A percentile compares a stretch with the other conserved stretches of the same genome.
Evolutionary conservation across 345 rosid species (phyloP).

Genomic region (Hypericum androsaemum): DNA sequence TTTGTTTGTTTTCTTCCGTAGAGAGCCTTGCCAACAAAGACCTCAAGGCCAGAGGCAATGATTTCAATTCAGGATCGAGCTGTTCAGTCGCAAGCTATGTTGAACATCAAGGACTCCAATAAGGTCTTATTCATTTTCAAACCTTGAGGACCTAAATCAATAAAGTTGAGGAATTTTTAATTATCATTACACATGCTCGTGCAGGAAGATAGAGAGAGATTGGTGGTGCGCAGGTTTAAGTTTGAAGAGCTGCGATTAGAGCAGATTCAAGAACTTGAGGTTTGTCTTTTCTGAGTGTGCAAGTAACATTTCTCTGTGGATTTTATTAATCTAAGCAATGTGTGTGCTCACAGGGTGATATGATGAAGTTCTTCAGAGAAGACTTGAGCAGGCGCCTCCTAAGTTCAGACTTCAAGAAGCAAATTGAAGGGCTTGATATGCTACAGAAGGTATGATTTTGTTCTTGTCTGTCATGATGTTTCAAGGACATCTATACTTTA

Average conservation of each 20-base stretch:
- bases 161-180: not conserved
- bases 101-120: conserved; percentile 86
- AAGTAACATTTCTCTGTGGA: conserved; percentile 9
- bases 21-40: conserved; percentile 65
- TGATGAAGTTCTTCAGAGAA: conserved; percentile 91
- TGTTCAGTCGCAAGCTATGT: conserved; percentile 72
- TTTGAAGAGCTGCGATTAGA: conserved; percentile 89
- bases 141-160: not conserved
- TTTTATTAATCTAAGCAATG: conserved; percentile 5
- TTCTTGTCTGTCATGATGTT: conserved; percentile 7
- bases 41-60: conserved; percentile 48
- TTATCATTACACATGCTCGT: not conserved
- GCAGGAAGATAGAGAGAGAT: conserved; percentile 95
- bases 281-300: conserved; percentile 18
- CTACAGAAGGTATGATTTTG: conserved; percentile 61
- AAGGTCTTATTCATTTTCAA: conserved; percentile 44
- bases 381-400: conserved; percentile 75
- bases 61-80: conserved; percentile 71
- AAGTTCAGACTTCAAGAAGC: conserved; percentile 84
- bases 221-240: conserved; percentile 76
- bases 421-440: conserved; percentile 96
- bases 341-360: conserved; percentile 56
- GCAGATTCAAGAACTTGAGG: conserved; percentile 99
- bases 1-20: conserved; percentile 26
- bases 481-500: conserved; percentile 5